Conservation (phyloP, 148 eudicot genomes). For the Mesembryanthemum crystallinum region DNA sequence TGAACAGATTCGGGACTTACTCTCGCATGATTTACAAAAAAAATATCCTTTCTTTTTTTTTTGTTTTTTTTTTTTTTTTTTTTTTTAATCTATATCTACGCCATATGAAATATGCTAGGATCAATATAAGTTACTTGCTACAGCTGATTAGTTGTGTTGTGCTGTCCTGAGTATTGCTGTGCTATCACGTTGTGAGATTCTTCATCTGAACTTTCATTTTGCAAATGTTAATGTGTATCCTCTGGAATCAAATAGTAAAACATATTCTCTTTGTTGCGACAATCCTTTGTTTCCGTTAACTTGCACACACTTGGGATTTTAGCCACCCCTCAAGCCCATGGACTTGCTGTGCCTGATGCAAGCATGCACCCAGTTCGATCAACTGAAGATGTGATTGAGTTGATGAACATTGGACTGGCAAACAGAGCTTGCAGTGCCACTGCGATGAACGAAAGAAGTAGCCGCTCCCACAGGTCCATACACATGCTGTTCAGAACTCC, state of each 20-base stretch:
- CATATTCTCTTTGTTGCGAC: not conserved
- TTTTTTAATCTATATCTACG: not conserved
- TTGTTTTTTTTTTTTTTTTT: conserved; percentile 17
- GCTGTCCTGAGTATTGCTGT: not conserved
- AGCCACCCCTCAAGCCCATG: conserved; percentile 46
- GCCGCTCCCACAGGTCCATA: conserved; percentile 75
- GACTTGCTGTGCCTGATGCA: conserved; percentile 81
- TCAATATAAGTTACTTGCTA: not conserved
- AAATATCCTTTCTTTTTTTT: conserved; percentile 55
- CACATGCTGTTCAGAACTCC: conserved; percentile 6
- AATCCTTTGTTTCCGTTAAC: conserved; percentile 39
- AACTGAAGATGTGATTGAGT: conserved; percentile 53
- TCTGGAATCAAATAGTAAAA: no score
- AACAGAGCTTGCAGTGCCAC: conserved; percentile 60
- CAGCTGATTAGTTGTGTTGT: not conserved
- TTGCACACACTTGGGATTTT: conserved; percentile 59
- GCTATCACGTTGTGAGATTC: not conserved
- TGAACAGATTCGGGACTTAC: conserved; percentile 71
- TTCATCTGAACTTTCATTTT: not conserved
- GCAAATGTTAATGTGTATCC: not conserved
- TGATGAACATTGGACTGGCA: conserved; percentile 58
- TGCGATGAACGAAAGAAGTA: conserved; percentile 73
- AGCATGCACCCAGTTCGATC: conserved; percentile 50
- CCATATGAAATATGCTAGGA: not conserved
- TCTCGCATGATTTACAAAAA: conserved; percentile 49